These are phyloP conservation scores for Simplicillium aogashimaense DNA, from an alignment of 2,329 filamentous ascomycete genomes.

Conservation along the genomic window DNA sequence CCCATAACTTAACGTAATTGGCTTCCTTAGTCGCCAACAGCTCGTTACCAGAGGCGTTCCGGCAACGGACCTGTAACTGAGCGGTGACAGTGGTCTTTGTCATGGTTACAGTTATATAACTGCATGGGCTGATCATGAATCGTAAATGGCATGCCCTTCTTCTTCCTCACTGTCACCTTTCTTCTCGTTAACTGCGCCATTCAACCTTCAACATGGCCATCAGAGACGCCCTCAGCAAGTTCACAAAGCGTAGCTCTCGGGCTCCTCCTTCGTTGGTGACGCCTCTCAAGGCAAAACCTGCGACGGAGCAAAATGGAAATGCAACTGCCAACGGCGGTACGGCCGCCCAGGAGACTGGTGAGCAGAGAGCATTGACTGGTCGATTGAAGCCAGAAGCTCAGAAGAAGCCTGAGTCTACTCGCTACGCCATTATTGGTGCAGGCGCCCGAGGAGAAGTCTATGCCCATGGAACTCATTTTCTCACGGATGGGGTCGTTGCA, in stretches of 20 bases:
- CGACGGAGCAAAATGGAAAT: not conserved
- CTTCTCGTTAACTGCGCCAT: not conserved
- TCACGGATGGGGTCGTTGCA: conserved; percentile 57
- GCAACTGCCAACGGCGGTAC: not conserved
- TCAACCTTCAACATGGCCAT: conserved; percentile 10
- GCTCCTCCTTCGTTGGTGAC: conserved; percentile 1
- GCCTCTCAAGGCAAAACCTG: conserved; percentile 1
- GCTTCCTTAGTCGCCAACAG: too few relatives aligned
- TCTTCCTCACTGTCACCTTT: conserved; percentile 1
- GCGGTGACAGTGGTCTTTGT: too few relatives aligned
- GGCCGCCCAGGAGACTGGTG: too few relatives aligned
- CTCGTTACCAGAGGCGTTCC: too few relatives aligned
- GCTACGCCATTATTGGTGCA: conserved; percentile 72
- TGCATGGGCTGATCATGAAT: too few relatives aligned
- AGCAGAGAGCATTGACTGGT: not conserved
- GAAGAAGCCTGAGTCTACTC: conserved; percentile 37
- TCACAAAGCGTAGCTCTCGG: conserved; percentile 7
- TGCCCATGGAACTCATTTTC: conserved; percentile 54
- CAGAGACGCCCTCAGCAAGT: conserved; percentile 11
- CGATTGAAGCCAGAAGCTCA: conserved; percentile 1
- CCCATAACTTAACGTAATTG: too few relatives aligned
- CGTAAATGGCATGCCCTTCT: conserved; percentile 10
- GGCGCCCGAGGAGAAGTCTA: conserved; percentile 72
- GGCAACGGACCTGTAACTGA: too few relatives aligned
- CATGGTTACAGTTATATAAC: too few relatives aligned